Percentiles rank a stretch among this genome's conserved stretches.
phyloP scores from a whole-genome alignment of 2,329 filamentous ascomycete species.

The Ophiosphaerella narmari region DNA sequence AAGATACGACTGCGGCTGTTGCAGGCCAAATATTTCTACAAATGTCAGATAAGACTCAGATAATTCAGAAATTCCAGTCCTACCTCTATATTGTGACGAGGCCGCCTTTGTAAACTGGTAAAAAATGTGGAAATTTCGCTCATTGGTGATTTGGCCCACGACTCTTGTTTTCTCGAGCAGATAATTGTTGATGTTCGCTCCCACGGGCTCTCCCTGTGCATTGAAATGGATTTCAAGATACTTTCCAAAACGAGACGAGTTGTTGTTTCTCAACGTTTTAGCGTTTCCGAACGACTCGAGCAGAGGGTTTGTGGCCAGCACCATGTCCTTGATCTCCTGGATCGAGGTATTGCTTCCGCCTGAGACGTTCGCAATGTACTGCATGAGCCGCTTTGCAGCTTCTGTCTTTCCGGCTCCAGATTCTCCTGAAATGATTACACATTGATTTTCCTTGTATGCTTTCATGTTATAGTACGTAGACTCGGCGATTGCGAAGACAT shows the following conservation, averaged over 20 bases:
- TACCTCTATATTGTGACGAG: constrained; percentile 76
- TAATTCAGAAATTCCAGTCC: constrained; percentile 1
- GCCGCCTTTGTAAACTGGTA: constrained; percentile 98
- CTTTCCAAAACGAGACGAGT: constrained; percentile 97
- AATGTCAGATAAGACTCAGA: constrained; percentile 12
- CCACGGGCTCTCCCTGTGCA: constrained; percentile 83
- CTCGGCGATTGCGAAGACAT: constrained; percentile 97
- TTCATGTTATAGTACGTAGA: constrained; percentile 99
- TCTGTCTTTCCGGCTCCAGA: constrained; percentile 98
- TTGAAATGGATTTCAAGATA: constrained; percentile 99
- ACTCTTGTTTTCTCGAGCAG: constrained; percentile 94
- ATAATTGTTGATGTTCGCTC: constrained; percentile 98
- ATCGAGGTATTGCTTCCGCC: constrained; percentile 84
- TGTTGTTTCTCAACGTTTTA: constrained; percentile 97
- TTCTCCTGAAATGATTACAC: constrained; percentile 98
- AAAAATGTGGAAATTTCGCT: constrained; percentile 99
- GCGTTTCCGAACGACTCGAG: constrained; percentile 98
- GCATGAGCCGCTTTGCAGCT: constrained; percentile 98
- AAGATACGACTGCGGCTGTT: constrained; percentile 87
- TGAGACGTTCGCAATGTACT: constrained; percentile 98
- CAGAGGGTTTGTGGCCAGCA: constrained; percentile 94
- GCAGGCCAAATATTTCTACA: constrained; percentile 79
- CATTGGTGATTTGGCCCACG: constrained; percentile 90
- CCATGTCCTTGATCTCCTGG: constrained; percentile 98
- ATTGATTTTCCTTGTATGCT: constrained; percentile 98